phyloP scores from a whole-genome alignment of 305 asterid genomes.

The Rubia tinctorum region DNA sequence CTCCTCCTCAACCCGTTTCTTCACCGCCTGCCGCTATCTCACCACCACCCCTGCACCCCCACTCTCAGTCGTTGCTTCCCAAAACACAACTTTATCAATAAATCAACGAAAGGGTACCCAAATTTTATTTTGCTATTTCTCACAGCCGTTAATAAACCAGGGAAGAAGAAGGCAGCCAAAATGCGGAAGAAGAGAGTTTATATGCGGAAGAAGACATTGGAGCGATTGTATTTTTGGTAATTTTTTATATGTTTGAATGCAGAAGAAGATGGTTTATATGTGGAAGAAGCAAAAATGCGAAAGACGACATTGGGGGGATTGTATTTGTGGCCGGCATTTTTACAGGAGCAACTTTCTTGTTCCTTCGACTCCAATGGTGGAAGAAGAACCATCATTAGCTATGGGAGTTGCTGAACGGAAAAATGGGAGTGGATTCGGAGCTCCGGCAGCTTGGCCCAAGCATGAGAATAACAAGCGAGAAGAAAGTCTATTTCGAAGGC shows the following conservation, averaged over 20 bases:
- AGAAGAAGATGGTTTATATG: too few relatives aligned
- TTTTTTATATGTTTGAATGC: too few relatives aligned
- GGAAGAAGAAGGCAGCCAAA: constrained; percentile 28
- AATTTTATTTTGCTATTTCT: constrained; percentile 19
- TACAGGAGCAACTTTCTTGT: constrained; percentile 35
- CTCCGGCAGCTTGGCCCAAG: constrained; percentile 63
- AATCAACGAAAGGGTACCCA: too few relatives aligned
- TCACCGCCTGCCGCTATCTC: too few relatives aligned
- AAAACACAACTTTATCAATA: too few relatives aligned
- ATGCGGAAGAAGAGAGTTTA: constrained; percentile 46
- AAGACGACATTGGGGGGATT: too few relatives aligned
- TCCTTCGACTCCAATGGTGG: constrained; percentile 28
- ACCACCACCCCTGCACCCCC: too few relatives aligned
- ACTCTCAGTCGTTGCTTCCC: too few relatives aligned
- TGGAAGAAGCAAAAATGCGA: too few relatives aligned
- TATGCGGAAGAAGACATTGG: constrained; percentile 36
- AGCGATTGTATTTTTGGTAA: too few relatives aligned
- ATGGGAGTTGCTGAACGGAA: constrained; percentile 9
- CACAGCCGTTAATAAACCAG: constrained; percentile 18
- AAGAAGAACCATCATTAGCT: constrained; percentile 7
- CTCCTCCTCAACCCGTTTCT: too few relatives aligned
- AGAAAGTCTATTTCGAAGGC: constrained; percentile 74
- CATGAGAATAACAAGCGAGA: constrained; percentile 58
- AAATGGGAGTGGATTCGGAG: constrained; percentile 45
- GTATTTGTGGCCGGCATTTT: constrained; percentile 33